Evolutionary conservation across 108 stramenopile species (phyloP).

Genomic region (Epipyxis sp.): DNA sequence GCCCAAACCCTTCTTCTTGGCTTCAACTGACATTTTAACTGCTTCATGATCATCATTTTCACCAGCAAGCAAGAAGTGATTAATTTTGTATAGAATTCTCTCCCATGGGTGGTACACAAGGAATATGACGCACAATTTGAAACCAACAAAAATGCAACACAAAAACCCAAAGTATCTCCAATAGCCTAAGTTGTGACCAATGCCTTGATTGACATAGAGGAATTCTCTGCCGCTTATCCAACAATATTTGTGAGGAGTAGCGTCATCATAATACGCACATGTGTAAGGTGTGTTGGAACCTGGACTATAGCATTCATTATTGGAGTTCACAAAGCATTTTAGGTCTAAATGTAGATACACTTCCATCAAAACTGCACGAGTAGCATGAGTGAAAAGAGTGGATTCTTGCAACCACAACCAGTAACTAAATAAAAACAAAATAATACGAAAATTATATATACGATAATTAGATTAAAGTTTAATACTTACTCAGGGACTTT

Average conservation of each 20-base stretch:
- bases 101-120: constrained; percentile 33
- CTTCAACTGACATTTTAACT: too few relatives aligned
- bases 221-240: neutral
- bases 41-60: too few relatives aligned
- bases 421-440: too few relatives aligned
- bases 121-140: constrained; percentile 34
- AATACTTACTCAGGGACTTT: too few relatives aligned
- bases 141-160: constrained; percentile 33
- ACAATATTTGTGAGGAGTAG: neutral
- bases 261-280: constrained; percentile 17
- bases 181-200: constrained; percentile 26
- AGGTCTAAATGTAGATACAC: neutral
- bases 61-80: too few relatives aligned
- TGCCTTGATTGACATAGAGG: constrained; percentile 16
- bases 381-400: constrained; percentile 41
- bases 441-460: too few relatives aligned
- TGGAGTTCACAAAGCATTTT: neutral
- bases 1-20: too few relatives aligned
- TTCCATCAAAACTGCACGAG: constrained; percentile 35
- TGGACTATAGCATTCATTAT: neutral
- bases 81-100: constrained; percentile 1
- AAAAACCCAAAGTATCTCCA: constrained; percentile 40
- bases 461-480: too few relatives aligned
- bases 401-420: constrained; percentile 46
- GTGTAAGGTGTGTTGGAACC: neutral